A percentile compares a stretch with the other conserved stretches of the same genome.
Evolutionary conservation across 768 basidiomycete genomes (phyloP).

Genomic region (Leucogyrophana mollusca): DNA sequence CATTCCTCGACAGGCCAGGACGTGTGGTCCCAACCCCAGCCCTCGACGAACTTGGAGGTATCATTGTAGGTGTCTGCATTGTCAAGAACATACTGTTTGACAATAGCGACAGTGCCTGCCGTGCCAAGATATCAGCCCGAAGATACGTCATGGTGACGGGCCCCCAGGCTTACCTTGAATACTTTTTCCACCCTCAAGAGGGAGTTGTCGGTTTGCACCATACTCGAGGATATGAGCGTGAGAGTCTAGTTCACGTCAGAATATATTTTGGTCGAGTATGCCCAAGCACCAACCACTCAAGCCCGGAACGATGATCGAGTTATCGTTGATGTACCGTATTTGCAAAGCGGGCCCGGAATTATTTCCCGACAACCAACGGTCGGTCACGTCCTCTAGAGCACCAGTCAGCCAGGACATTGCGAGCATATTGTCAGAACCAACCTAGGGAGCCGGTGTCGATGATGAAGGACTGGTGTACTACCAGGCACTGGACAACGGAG

Average conservation of each 20-base stretch:
- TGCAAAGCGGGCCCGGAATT: constrained; percentile 26
- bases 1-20: constrained; percentile 58
- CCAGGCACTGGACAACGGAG: constrained; percentile 59
- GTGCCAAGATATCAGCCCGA: not conserved
- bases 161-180: constrained; percentile 45
- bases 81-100: constrained; percentile 58
- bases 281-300: constrained; percentile 53
- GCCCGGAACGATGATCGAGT: constrained; percentile 69
- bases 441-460: constrained; percentile 54
- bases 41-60: constrained; percentile 62
- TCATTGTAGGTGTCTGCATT: constrained; percentile 58
- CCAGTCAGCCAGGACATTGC: constrained; percentile 2
- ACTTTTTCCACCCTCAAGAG: constrained; percentile 60
- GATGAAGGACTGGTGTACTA: constrained; percentile 52
- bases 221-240: constrained; percentile 81
- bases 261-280: not conserved
- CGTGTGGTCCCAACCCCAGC: constrained; percentile 93
- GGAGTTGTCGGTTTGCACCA: constrained; percentile 62
- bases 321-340: constrained; percentile 50
- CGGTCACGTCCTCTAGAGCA: constrained; percentile 39
- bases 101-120: constrained; percentile 60
- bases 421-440: constrained; percentile 27
- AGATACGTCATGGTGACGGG: not conserved
- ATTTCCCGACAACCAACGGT: constrained; percentile 34
- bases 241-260: constrained; percentile 48